phyloP scores from a whole-genome alignment of 768 basidiomycete genomes.

The Hericium alpestre region DNA sequence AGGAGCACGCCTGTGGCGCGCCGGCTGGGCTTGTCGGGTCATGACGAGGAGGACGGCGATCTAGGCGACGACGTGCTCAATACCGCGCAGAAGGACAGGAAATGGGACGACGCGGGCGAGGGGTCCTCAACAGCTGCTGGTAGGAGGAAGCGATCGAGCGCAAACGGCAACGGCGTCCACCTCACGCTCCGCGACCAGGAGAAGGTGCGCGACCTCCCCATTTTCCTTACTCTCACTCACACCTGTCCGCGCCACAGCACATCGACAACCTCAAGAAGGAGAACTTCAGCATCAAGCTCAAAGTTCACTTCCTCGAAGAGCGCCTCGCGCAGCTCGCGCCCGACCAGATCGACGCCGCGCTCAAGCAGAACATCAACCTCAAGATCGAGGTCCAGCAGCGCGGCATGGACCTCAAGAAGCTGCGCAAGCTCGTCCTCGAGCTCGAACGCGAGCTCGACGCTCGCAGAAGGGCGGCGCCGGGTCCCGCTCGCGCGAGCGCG shows the following conservation, averaged over 20 bases:
- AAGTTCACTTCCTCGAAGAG: conserved; percentile 92
- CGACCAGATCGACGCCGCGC: conserved; percentile 83
- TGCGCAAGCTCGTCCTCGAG: conserved; percentile 80
- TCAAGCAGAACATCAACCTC: conserved; percentile 87
- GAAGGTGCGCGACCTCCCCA: conserved; percentile 47
- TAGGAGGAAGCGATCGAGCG: conserved; percentile 31
- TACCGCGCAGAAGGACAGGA: conserved; percentile 15
- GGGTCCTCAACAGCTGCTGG: conserved; percentile 38
- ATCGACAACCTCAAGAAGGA: conserved; percentile 94
- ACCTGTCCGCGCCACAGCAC: conserved; percentile 39
- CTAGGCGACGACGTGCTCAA: conserved; percentile 9
- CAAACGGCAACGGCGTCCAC: conserved; percentile 29
- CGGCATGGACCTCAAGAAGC: conserved; percentile 83
- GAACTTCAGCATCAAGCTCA: conserved; percentile 92
- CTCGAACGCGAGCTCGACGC: conserved; percentile 73
- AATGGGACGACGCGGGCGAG: conserved; percentile 39
- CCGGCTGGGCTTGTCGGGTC: conserved; percentile 6
- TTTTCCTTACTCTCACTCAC: not conserved
- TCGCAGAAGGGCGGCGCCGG: conserved; percentile 39
- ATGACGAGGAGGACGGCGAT: conserved; percentile 9
- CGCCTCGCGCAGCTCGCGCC: conserved; percentile 82
- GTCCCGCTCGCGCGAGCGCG: conserved; percentile 45
- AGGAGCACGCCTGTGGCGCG: conserved; percentile 5
- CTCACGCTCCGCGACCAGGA: conserved; percentile 93
- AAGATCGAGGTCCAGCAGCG: conserved; percentile 88